These are phyloP conservation scores for Gynandropsis gynandra DNA, from an alignment of 345 rosid species.

Conservation along the genomic window DNA sequence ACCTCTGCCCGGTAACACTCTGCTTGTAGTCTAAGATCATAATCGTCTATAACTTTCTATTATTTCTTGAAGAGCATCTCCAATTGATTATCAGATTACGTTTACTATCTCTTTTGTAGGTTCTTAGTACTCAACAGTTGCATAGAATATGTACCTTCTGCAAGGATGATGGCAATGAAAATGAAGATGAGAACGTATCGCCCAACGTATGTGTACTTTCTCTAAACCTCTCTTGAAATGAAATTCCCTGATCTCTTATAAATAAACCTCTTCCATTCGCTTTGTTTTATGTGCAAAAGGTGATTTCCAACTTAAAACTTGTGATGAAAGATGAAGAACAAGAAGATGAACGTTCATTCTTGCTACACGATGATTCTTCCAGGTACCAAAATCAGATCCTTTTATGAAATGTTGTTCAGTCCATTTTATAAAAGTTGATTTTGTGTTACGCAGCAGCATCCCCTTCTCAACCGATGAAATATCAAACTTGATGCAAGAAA, in stretches of 20 bases:
- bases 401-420: no score
- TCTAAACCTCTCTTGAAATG: no score
- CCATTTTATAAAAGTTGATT: no score
- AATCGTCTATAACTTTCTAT: background rate
- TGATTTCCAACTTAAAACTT: slow-evolving; percentile 67
- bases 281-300: no score
- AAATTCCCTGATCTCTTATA: background rate
- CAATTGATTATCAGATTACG: slow-evolving; percentile 5
- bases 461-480: slow-evolving; percentile 82
- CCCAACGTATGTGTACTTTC: slow-evolving; percentile 60
- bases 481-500: slow-evolving; percentile 40
- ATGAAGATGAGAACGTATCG: slow-evolving; percentile 50
- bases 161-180: slow-evolving; percentile 59
- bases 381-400: no score
- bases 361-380: slow-evolving; percentile 70
- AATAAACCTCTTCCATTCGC: background rate
- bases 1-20: slow-evolving; percentile 84
- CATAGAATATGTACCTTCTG: slow-evolving; percentile 70
- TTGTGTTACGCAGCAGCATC: slow-evolving; percentile 42
- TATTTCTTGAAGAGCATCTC: slow-evolving; percentile 1
- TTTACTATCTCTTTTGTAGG: slow-evolving; percentile 37
- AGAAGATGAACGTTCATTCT: slow-evolving; percentile 46
- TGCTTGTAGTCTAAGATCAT: no score
- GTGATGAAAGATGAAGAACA: slow-evolving; percentile 54
- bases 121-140: slow-evolving; percentile 72